Percentiles rank a stretch among this genome's conserved stretches.
phyloP scores from a whole-genome alignment of 768 basidiomycete genomes.

The Daedalea quercina region DNA sequence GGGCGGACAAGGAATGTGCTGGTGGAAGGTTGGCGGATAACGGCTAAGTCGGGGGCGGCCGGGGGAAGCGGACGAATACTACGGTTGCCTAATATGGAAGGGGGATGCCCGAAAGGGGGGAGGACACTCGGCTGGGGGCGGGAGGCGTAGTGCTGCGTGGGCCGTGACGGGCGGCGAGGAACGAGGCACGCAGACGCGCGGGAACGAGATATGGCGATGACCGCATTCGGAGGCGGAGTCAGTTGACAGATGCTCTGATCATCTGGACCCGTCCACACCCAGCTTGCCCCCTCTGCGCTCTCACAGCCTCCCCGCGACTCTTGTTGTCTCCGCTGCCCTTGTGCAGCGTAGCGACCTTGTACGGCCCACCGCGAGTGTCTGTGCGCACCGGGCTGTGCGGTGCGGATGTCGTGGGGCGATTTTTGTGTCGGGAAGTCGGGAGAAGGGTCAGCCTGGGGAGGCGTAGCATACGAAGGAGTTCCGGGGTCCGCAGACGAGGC shows the following conservation, averaged over 20 bases:
- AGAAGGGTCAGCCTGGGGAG: not conserved
- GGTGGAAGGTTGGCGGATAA: too few species aligned
- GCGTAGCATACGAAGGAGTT: conserved; percentile 5
- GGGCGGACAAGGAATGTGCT: too few species aligned
- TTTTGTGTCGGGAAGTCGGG: not conserved
- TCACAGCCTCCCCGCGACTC: not conserved
- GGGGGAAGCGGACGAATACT: not conserved
- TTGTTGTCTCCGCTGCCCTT: too few species aligned
- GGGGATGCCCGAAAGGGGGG: conserved; percentile 2
- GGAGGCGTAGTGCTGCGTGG: not conserved
- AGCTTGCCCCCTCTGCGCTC: not conserved
- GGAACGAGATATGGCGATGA: not conserved
- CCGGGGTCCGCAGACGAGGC: conserved; percentile 17
- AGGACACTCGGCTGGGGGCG: not conserved
- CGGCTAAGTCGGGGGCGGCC: not conserved
- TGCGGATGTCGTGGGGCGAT: not conserved
- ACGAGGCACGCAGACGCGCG: not conserved
- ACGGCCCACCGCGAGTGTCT: too few species aligned
- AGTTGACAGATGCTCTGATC: not conserved
- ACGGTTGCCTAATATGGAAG: not conserved
- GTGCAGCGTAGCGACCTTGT: too few species aligned
- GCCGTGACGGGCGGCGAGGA: not conserved
- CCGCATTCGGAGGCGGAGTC: not conserved
- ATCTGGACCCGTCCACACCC: not conserved
- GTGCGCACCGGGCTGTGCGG: not conserved